A percentile compares a stretch with the other conserved stretches of the same genome.
Conservation (phyloP, 1,284 basidiomycete genomes). For the Ceratobasidium papillatum region DNA sequence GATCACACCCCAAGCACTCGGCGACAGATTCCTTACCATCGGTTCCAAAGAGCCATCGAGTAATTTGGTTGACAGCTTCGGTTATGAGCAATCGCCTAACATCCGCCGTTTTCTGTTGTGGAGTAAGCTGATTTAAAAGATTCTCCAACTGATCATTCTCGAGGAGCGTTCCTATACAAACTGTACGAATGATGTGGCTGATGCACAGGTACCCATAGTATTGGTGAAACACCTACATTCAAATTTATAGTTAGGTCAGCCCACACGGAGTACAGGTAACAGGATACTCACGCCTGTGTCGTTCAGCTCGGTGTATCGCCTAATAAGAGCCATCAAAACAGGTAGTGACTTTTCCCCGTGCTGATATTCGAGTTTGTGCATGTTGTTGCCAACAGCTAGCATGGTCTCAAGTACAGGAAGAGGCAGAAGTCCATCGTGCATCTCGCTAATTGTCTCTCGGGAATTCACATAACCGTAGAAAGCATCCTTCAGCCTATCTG, state of each 20-base stretch:
- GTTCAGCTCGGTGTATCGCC: slow-evolving; percentile 6
- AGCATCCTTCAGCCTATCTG: neutral
- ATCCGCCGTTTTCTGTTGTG: neutral
- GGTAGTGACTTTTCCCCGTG: neutral
- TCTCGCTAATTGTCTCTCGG: neutral
- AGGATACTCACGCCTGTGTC: neutral
- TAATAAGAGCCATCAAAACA: neutral
- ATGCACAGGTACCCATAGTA: slow-evolving; percentile 13
- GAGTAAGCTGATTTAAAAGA: neutral
- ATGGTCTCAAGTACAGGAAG: slow-evolving; percentile 22
- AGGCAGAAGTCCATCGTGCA: slow-evolving; percentile 2
- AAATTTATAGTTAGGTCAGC: too few species aligned
- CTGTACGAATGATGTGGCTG: neutral
- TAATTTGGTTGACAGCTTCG: neutral
- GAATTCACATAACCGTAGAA: slow-evolving; percentile 7
- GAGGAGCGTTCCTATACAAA: neutral
- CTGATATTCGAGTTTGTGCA: slow-evolving; percentile 24
- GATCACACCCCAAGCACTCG: neutral
- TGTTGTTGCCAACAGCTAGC: slow-evolving; percentile 21
- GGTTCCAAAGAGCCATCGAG: neutral
- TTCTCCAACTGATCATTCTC: neutral
- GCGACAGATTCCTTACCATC: neutral
- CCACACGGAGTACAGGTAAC: too few species aligned
- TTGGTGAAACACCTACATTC: neutral
- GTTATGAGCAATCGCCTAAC: neutral